Evolutionary conservation across 2,329 filamentous ascomycete genomes (phyloP), one percentile per base, ranked within the genome.

Genomic region (Thelonectria blattea): DNA sequence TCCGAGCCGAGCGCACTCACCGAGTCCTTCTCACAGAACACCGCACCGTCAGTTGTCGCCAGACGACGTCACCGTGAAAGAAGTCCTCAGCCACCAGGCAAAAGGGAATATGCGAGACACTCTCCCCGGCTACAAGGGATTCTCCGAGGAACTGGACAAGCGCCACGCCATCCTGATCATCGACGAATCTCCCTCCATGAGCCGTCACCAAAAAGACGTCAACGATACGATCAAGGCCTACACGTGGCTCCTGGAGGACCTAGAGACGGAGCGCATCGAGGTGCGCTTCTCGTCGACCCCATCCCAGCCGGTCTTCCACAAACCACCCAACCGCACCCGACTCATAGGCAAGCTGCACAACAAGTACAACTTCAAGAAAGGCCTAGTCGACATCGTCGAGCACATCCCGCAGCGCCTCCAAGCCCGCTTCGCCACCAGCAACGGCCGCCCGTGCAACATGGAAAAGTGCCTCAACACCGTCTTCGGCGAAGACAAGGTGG

Each of bases 181-280:
- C 41, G 64, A 66, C 10, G 63, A 65, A n/a, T 66, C 64, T 2
- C 2, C 10, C 2, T 58, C 64, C 2, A 66, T 66, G 64, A 50
- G 45, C 0, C 4, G 15, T 0, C 18, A 37, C 9, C 20, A 12
- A 1, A 1, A 12, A 2, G 32, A 61, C 2, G 60, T 66, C 0
- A 2, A 34, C 1, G 43, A 42, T 1, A 37, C 48, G 0, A n/a
- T 60, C 0, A 54, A 50, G 5, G 37, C 42, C 14, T 42, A 63
- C 2, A 11, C 41, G 3, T 64, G 64, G 64, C 8, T 66, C 0
- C 37, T 66, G 1, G 53, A 45, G 7, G 46, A 56, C 4, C 54
- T 60, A 1, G 62, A 63, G 9, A 47, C 15, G 1, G 14, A 22
- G 2, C 41, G 34, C 1, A 30, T 60, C 1, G 61, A 66, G 12